Evolutionary conservation across 225 moss, liverwort and hornwort genomes (phyloP).

Genomic region (Pseudoscleropodium purum): DNA sequence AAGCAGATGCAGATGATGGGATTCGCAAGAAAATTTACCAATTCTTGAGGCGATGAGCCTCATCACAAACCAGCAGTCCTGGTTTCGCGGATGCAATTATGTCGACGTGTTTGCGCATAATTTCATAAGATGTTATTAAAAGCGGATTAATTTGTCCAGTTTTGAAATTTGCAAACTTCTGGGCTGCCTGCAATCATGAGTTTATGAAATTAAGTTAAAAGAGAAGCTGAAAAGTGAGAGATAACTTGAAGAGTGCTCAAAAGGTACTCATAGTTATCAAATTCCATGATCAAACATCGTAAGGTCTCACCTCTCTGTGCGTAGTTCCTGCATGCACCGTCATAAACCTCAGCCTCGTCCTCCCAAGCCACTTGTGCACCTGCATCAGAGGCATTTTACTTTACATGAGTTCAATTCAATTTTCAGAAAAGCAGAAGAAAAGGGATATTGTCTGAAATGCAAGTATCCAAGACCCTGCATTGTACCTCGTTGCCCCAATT

Average conservation of each 20-base stretch:
- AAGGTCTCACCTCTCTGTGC: slow-evolving; percentile 42
- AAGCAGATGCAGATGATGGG: background rate
- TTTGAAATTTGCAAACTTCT: slow-evolving; percentile 52
- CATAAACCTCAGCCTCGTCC: slow-evolving; percentile 47
- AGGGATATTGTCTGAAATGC: background rate
- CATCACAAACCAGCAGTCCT: slow-evolving; percentile 78
- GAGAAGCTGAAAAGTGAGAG: background rate
- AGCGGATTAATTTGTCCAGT: slow-evolving; percentile 46
- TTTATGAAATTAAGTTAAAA: background rate
- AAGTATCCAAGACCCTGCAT: background rate
- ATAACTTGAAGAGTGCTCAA: background rate
- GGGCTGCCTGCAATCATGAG: slow-evolving; percentile 44
- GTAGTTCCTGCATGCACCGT: slow-evolving; percentile 68
- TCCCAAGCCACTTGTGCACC: slow-evolving; percentile 85
- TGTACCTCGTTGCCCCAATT: slow-evolving; percentile 85
- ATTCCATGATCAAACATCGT: background rate
- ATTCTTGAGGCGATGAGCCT: slow-evolving; percentile 91
- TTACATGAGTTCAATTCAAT: background rate
- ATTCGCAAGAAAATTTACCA: slow-evolving; percentile 32
- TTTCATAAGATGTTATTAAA: slow-evolving; percentile 78
- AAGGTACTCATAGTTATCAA: background rate
- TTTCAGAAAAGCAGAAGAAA: background rate
- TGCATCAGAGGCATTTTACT: slow-evolving; percentile 2
- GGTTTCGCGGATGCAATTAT: slow-evolving; percentile 55
- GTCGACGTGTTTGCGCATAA: slow-evolving; percentile 69